Conservation (phyloP, 2,329 filamentous ascomycete species). For the Pseudogymnoascus sp. region DNA sequence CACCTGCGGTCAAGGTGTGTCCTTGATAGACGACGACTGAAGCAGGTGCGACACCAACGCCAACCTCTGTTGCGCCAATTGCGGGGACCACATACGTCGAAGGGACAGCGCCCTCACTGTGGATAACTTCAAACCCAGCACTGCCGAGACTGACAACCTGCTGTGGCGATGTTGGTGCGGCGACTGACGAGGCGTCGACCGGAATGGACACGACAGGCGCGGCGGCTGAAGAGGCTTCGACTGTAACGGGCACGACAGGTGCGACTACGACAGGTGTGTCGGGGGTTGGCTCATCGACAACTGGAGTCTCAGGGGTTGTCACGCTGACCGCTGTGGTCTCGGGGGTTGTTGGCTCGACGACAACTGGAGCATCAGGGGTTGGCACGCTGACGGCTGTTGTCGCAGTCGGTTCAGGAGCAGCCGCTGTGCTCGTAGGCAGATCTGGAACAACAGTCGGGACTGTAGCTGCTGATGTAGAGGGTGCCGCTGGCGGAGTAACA, state of each 20-base stretch:
- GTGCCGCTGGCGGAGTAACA: constrained; percentile 33
- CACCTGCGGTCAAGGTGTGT: neutral
- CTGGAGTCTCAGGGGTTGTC: neutral
- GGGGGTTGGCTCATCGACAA: neutral
- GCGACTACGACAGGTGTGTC: neutral
- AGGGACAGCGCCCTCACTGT: neutral
- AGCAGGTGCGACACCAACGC: neutral
- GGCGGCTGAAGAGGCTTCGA: neutral
- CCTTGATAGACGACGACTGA: neutral
- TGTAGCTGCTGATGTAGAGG: neutral
- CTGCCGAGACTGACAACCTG: neutral
- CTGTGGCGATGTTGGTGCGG: neutral
- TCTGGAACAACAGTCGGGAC: neutral
- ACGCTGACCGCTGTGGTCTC: neutral
- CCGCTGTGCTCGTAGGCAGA: neutral
- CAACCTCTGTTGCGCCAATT: neutral
- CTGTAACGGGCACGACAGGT: no score
- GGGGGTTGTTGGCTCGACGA: neutral
- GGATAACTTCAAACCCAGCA: neutral
- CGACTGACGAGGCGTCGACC: neutral
- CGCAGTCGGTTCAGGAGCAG: neutral
- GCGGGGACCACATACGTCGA: neutral
- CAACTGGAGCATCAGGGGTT: neutral
- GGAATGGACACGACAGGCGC: neutral
- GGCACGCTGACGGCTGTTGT: neutral